Base-by-base conservation (phyloP, 805 yeast species). In the Huiozyma sinensis region DNA sequence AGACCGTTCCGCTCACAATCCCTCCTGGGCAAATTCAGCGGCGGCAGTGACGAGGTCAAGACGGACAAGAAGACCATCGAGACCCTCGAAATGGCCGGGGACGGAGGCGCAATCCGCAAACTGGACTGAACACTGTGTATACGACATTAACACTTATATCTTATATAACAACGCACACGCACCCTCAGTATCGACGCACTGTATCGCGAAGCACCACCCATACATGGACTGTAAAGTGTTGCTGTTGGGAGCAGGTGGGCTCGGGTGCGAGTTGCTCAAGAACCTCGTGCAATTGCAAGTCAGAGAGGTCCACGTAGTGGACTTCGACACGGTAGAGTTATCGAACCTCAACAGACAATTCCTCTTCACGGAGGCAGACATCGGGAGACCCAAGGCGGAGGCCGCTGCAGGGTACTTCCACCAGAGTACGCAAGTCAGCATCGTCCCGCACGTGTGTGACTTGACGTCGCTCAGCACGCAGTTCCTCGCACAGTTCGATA, bases 1-100 rank as follows among this genome's bases (percentile, higher is more conserved):
- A 85, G 98, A 73, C 98, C 98, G 39, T 92, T 92, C 81, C 85
- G 85, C 73, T 79, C 89, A 47, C 78, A 88, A 42, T 79, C 90
- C 39, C 65, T 90, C 69, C 78, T 87, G 54, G 86, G 89, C 47
- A 75, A 69, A 40, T 45, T 42, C 28, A 65, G 62, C 38, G 50
- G 60, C 36, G 67, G 65, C 40, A 53, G 57, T 38, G 9, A 8
- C 11, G 82, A 72, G 39, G 71, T 76, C 56, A 79, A 80, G 71
- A 84, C 92, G 50, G 96, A 88, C 69, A 87, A 87, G 73, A 84
- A 84, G 57, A 71, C 95, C 31, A 79, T 87, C 55, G 87, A 82
- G 56, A 76, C 73, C 57, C 92, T 94, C 49, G 97, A 88, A 72
- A 73, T 72, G 50, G 76, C 86, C 50, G 97, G 97, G 57, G 62